These are phyloP conservation scores for Cadophora gregata DNA, from an alignment of 2,329 filamentous ascomycete species.

Conservation along the genomic window DNA sequence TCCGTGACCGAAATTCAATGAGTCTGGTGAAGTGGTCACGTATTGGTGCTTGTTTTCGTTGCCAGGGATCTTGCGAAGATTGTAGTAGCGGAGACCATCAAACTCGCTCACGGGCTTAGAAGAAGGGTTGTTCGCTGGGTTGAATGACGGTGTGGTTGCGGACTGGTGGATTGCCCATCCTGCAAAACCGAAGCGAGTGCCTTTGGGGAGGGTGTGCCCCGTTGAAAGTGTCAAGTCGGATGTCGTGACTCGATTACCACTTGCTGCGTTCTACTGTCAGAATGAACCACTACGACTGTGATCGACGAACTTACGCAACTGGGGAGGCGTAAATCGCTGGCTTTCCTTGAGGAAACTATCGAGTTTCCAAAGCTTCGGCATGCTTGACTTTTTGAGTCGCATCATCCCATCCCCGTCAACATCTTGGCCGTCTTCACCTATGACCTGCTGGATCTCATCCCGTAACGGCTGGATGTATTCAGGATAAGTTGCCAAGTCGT, in stretches of 20 bases:
- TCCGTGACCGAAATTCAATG: conserved; percentile 50
- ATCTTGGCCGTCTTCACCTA: conserved; percentile 52
- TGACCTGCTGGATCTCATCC: conserved; percentile 39
- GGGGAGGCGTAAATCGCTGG: conserved; percentile 46
- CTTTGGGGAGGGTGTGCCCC: conserved; percentile 45
- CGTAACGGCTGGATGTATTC: conserved; percentile 47
- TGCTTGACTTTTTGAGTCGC: conserved; percentile 42
- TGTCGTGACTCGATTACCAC: conserved; percentile 34
- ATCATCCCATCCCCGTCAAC: conserved; percentile 51
- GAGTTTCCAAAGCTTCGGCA: conserved; percentile 44
- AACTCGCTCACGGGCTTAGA: conserved; percentile 30
- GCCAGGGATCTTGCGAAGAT: conserved; percentile 34
- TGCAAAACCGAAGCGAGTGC: conserved; percentile 42
- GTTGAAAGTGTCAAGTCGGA: conserved; percentile 43
- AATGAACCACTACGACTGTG: not conserved
- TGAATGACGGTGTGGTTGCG: conserved; percentile 31
- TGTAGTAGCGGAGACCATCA: conserved; percentile 37
- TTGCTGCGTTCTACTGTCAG: conserved; percentile 24
- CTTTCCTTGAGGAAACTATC: conserved; percentile 52
- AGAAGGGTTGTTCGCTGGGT: conserved; percentile 35
- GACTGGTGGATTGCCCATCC: conserved; percentile 40
- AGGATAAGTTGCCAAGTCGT: conserved; percentile 56
- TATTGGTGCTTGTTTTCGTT: conserved; percentile 44
- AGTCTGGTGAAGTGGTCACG: conserved; percentile 45
- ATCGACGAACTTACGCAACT: conserved; percentile 38